A percentile compares a stretch with the other conserved stretches of the same genome.
phyloP scores from a whole-genome alignment of 495 filamentous ascomycete genomes.

The Penicillium paxilli region DNA sequence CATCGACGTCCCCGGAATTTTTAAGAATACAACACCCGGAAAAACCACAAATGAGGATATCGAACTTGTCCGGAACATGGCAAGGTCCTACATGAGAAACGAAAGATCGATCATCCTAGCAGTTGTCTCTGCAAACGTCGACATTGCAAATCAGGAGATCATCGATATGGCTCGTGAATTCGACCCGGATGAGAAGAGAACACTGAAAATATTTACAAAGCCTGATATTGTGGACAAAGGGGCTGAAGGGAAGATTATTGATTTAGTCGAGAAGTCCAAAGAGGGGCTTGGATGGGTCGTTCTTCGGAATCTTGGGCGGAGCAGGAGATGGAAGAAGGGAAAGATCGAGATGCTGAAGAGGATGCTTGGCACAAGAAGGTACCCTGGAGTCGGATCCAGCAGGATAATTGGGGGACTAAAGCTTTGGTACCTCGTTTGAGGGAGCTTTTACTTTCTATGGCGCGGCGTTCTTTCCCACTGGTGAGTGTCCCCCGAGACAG shows the following conservation, averaged over 20 bases:
- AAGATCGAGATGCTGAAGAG: conserved; percentile 24
- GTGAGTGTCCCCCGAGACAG: conserved; percentile 32
- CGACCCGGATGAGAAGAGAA: conserved; percentile 52
- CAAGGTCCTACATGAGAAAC: conserved; percentile 53
- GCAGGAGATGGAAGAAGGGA: conserved; percentile 15
- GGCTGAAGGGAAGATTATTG: conserved; percentile 40
- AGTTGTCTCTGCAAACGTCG: conserved; percentile 63
- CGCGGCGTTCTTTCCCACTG: conserved; percentile 52
- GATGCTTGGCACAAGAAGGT: conserved; percentile 16
- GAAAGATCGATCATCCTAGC: conserved; percentile 57
- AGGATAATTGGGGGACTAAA: conserved; percentile 49
- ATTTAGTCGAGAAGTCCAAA: conserved; percentile 41
- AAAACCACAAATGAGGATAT: conserved; percentile 53
- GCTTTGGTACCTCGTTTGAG: conserved; percentile 40
- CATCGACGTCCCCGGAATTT: conserved; percentile 65
- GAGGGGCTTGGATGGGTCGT: conserved; percentile 56
- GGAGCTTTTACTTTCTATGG: conserved; percentile 36
- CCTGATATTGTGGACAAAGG: conserved; percentile 57
- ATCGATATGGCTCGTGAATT: conserved; percentile 49
- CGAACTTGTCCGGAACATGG: conserved; percentile 51
- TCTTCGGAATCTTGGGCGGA: conserved; percentile 53
- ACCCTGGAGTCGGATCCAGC: background rate
- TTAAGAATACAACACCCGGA: conserved; percentile 51
- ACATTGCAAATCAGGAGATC: conserved; percentile 63
- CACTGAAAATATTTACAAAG: conserved; percentile 61